Conservation (phyloP, 495 filamentous ascomycete genomes). For the Platismatia glauca region DNA sequence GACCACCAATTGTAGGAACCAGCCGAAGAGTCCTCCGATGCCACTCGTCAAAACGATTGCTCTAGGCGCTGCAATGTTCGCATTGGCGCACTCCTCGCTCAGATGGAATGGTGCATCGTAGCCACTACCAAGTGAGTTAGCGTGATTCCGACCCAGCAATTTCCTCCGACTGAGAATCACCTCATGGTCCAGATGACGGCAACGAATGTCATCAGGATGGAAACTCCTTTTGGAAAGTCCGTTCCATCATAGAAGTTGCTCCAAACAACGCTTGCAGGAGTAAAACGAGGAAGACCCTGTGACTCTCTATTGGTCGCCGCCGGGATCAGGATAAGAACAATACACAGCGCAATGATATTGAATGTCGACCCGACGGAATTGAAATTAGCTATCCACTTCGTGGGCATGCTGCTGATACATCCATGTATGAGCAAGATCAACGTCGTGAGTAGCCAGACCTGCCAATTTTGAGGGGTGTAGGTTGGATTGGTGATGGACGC, state of each 20-base stretch:
- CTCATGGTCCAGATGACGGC: slow-evolving; percentile 49
- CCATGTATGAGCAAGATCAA: slow-evolving; percentile 64
- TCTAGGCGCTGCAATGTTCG: slow-evolving; percentile 62
- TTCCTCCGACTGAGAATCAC: neutral
- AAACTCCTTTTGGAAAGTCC: slow-evolving; percentile 61
- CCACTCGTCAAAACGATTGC: slow-evolving; percentile 68
- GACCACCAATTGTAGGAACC: slow-evolving; percentile 68
- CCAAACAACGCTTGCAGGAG: slow-evolving; percentile 56
- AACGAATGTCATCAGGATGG: slow-evolving; percentile 70
- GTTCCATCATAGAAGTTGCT: slow-evolving; percentile 60
- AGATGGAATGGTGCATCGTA: slow-evolving; percentile 73
- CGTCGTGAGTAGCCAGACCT: slow-evolving; percentile 61
- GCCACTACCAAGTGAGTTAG: slow-evolving; percentile 28
- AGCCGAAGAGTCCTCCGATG: slow-evolving; percentile 61
- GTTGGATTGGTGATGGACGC: slow-evolving; percentile 57
- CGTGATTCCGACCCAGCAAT: neutral
- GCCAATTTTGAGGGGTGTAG: slow-evolving; percentile 57
- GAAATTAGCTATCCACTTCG: slow-evolving; percentile 63
- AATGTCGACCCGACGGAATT: slow-evolving; percentile 68
- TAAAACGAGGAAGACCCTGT: slow-evolving; percentile 53
- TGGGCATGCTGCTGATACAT: slow-evolving; percentile 66
- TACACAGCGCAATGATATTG: slow-evolving; percentile 61
- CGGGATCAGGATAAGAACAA: slow-evolving; percentile 64
- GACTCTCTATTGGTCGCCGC: slow-evolving; percentile 40
- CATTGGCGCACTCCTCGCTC: slow-evolving; percentile 70